Evolutionary conservation across 2,329 filamentous ascomycete species (phyloP), one percentile per base, ranked within the genome.

Genomic region (Didymella pinodella): DNA sequence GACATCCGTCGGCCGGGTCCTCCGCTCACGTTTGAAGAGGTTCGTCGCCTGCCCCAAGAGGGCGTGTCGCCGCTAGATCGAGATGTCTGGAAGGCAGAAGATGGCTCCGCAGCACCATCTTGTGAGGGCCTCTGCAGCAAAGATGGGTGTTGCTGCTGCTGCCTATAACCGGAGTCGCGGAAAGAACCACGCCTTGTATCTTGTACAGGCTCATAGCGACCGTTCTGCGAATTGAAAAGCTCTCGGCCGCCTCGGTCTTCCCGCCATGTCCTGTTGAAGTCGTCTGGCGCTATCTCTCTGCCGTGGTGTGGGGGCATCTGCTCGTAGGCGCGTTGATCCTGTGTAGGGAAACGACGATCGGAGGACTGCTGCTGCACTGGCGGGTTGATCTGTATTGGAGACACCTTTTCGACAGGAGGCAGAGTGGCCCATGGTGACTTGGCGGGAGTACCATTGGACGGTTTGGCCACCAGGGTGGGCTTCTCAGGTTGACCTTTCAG

Each of bases 361-460:
- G 62, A 52, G n/a, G 74, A 77, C 41, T 77, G 77, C 54, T 81
- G 77, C 46, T 82, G 74, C 14, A 60, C 57, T 1, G 79, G 80
- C 4, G 80, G 77, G 51, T 92, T 90, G 60, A 88, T 82, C 7
- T 84, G 78, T 16, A 88, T 79, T 0, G 91, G 93, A 1, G 92
- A 87, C 0, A 90, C 85, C 73, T 89, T 94, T 11, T 96, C 92
- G 7, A 97, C 86, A 0, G 92, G 92, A 14, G 94, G 94, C 28
- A 98, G 79, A 32, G 89, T 75, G 25, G 94, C 94, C 94, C 94
- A 98, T 4, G 94, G 94, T 4, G 93, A 97, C 74, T 96, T 97
- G 26, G 88, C 85, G 0, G 92, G 90, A 0, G 88, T 84, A 8
- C 89, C 85, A 4, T 85, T 83, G 1, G 88, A 86, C 16, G 89